Evolutionary conservation across 495 filamentous ascomycete genomes (phyloP).

Genomic region (Usnea hakonensis): DNA sequence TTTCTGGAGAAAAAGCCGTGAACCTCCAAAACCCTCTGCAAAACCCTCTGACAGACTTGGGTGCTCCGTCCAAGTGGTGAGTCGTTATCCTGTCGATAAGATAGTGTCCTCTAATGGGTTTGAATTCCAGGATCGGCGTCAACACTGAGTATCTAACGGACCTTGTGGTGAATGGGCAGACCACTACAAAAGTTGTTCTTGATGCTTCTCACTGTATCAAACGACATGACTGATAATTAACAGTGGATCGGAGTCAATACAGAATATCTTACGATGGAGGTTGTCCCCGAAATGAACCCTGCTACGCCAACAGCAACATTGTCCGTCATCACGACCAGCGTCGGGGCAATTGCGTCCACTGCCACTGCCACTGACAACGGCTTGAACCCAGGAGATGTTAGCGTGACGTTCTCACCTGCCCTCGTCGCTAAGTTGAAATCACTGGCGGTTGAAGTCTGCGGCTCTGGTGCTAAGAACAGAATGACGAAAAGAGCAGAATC

Average conservation of each 20-base stretch:
- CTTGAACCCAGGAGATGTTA: not conserved
- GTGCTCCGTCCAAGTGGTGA: not conserved
- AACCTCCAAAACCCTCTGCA: no score
- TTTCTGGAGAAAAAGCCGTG: no score
- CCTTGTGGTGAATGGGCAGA: not conserved
- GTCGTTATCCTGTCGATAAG: not conserved
- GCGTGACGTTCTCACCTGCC: not conserved
- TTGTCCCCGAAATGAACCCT: not conserved
- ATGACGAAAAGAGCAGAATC: not conserved
- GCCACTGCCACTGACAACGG: not conserved
- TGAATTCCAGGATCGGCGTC: not conserved
- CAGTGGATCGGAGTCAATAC: not conserved
- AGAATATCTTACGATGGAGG: not conserved
- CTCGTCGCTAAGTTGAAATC: not conserved
- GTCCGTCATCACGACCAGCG: not conserved
- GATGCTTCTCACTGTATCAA: not conserved
- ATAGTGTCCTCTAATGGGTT: not conserved
- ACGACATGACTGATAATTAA: not conserved
- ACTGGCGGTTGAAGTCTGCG: not conserved
- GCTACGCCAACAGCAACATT: not conserved
- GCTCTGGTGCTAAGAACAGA: not conserved
- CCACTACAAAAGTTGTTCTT: not conserved
- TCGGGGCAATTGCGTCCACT: not conserved
- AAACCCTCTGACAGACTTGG: not conserved
- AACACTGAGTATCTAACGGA: not conserved